Base-by-base conservation (phyloP, 1,284 basidiomycete genomes). In the Ustilago trichophora region DNA sequence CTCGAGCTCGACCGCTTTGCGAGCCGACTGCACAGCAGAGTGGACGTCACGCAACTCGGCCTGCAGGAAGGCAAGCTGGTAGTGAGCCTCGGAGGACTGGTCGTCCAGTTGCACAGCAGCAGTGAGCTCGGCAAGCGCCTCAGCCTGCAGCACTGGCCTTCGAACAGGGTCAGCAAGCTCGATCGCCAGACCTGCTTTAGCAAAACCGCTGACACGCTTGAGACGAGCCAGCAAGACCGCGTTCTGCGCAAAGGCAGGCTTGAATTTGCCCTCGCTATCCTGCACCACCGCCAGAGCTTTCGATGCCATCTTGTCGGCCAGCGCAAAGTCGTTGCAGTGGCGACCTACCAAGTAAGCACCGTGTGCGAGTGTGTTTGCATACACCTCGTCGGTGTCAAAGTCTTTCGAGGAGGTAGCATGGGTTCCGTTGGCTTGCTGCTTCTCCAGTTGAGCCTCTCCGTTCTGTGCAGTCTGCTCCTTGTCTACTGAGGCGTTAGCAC, bases 1-100 rank as follows among this genome's bases (percentile, higher is more conserved):
- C 49, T 90, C 88, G 4, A 86, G 85, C 81, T 94, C 91, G 10
- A 95, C 87, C 12, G 79, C 91, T 11, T 85, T 82, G 11, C 90
- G 88, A 0, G 91, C 90, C 35, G 88, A 85, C 8, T 86, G 82
- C 2, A 90, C 85, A 0, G 93, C 93, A 5, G 85, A 83, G 25
- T 87, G 84, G 18, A 94, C 83, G 65, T 91, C 87, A 24, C 89
- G 87, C n/a, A 85, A 85, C 47, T 89, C 87, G 10, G 90, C 86
- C 47, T 91, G 69, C 32, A 76, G 43, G 34, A 54, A 68, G 10
- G 75, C 78, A 4, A 81, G 73, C 29, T 69, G 65, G 44, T 90
- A 94, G 75, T 89, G 86, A 0, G 87, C 88, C 19, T 81, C 76
- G 2, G 88, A 85, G 1, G 90, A 86, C 0, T 85, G 86, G 0